These are phyloP conservation scores for Bolboschoenus planiculmis DNA, from an alignment of 176 grass and related monocot genomes.

Conservation along the genomic window DNA sequence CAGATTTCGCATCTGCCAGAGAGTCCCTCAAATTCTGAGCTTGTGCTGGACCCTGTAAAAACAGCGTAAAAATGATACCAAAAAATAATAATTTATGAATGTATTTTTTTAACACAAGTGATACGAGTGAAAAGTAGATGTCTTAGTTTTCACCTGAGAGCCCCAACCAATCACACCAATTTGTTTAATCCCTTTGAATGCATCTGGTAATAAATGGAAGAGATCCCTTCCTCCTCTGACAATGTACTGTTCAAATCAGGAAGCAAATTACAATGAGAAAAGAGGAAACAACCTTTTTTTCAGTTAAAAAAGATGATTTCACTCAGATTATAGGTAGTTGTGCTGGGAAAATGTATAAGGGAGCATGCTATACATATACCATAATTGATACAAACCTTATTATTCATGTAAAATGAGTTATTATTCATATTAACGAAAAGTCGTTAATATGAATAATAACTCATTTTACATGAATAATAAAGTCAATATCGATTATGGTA, in stretches of 20 bases:
- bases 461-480: too few species aligned
- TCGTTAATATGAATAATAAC: too few species aligned
- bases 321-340: background rate
- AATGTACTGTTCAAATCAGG: slow-evolving; percentile 41
- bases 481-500: too few species aligned
- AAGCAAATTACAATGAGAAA: background rate
- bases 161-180: slow-evolving; percentile 90
- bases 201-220: slow-evolving; percentile 67
- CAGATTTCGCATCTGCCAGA: slow-evolving; percentile 56
- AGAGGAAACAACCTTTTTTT: too few species aligned
- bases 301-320: too few species aligned
- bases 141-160: slow-evolving; percentile 46
- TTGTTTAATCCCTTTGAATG: slow-evolving; percentile 88
- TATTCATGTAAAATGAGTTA: too few species aligned
- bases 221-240: slow-evolving; percentile 84
- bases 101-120: background rate
- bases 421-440: too few species aligned
- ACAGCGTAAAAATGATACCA: background rate
- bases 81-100: background rate
- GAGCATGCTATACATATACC: too few species aligned
- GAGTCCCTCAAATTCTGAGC: slow-evolving; percentile 94
- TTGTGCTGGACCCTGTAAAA: slow-evolving; percentile 67
- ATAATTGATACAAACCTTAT: too few species aligned
- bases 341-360: background rate
- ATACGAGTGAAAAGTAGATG: background rate